A percentile compares a stretch with the other conserved stretches of the same genome.
Evolutionary conservation across 306 rosid species (phyloP).

Genomic region (Oemleria cerasiformis): DNA sequence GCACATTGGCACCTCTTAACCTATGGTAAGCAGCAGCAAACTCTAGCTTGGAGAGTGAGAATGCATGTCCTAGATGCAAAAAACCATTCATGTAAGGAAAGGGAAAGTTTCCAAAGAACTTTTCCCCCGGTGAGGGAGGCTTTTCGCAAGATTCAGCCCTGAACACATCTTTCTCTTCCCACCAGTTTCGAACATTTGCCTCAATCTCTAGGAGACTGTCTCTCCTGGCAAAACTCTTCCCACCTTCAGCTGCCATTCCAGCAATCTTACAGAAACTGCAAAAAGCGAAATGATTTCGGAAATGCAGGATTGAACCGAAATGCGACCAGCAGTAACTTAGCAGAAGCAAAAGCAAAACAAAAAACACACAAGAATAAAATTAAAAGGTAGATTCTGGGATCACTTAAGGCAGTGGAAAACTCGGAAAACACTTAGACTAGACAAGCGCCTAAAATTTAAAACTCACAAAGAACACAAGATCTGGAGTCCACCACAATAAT

Average conservation of each 20-base stretch:
- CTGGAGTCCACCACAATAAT: no score
- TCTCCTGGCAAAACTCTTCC: conserved; percentile 71
- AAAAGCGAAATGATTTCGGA: background rate
- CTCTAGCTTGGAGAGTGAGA: conserved; percentile 75
- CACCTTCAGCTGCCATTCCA: conserved; percentile 69
- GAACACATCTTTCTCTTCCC: conserved; percentile 78
- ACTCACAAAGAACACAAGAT: no score
- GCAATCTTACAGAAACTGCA: conserved; percentile 43
- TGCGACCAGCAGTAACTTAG: background rate
- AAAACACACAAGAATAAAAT: background rate
- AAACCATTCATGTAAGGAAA: conserved; percentile 93
- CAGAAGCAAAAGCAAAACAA: background rate
- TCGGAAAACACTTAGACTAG: no score
- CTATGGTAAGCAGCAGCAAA: conserved; percentile 86
- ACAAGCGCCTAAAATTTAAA: no score
- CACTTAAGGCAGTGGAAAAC: no score
- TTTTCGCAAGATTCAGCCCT: conserved; percentile 63
- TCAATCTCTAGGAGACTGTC: conserved; percentile 78
- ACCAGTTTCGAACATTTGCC: conserved; percentile 57
- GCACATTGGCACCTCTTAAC: conserved; percentile 80
- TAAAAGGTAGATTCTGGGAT: no score
- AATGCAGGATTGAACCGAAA: background rate
- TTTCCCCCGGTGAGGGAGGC: conserved; percentile 58
- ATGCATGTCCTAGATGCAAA: conserved; percentile 82
- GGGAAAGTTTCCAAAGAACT: conserved; percentile 89